These are phyloP conservation scores for Peterozyma toletana DNA, from an alignment of 805 yeast genomes.

Conservation along the genomic window DNA sequence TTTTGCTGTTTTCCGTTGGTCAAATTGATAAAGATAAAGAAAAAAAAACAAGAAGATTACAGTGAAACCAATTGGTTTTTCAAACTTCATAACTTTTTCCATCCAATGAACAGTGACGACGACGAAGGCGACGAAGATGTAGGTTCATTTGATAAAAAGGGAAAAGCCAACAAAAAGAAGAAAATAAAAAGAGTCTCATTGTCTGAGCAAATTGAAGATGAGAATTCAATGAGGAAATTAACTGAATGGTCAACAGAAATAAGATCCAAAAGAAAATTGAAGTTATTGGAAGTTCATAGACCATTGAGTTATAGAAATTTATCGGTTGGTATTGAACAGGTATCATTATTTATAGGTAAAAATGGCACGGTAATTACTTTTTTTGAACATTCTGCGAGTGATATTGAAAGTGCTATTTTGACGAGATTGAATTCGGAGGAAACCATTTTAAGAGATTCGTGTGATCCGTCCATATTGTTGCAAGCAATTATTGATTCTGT, in stretches of 20 bases:
- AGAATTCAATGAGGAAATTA: slow-evolving; percentile 20
- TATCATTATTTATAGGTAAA: slow-evolving; percentile 38
- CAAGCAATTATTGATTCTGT: slow-evolving; percentile 49
- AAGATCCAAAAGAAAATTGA: slow-evolving; percentile 13
- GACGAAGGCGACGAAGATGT: not conserved
- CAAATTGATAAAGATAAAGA: slow-evolving; percentile 29
- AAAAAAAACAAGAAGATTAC: not conserved
- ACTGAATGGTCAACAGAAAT: slow-evolving; percentile 21
- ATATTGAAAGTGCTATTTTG: slow-evolving; percentile 44
- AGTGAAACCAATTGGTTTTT: not conserved
- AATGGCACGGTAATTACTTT: slow-evolving; percentile 44
- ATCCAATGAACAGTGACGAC: not conserved
- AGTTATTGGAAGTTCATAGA: slow-evolving; percentile 29
- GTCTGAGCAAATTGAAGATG: slow-evolving; percentile 14
- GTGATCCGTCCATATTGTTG: slow-evolving; percentile 43
- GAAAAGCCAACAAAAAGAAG: not conserved
- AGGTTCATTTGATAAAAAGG: not conserved
- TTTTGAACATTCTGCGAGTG: slow-evolving; percentile 50
- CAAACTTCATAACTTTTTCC: not conserved
- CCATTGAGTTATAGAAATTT: slow-evolving; percentile 35
- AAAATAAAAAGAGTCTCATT: slow-evolving; percentile 9
- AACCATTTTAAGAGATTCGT: slow-evolving; percentile 41
- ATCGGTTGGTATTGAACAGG: slow-evolving; percentile 49
- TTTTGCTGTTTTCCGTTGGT: slow-evolving; percentile 49
- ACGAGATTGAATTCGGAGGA: slow-evolving; percentile 35